These are phyloP conservation scores for Exophiala spinifera DNA, from an alignment of 2,329 filamentous ascomycete genomes.

Conservation along the genomic window DNA sequence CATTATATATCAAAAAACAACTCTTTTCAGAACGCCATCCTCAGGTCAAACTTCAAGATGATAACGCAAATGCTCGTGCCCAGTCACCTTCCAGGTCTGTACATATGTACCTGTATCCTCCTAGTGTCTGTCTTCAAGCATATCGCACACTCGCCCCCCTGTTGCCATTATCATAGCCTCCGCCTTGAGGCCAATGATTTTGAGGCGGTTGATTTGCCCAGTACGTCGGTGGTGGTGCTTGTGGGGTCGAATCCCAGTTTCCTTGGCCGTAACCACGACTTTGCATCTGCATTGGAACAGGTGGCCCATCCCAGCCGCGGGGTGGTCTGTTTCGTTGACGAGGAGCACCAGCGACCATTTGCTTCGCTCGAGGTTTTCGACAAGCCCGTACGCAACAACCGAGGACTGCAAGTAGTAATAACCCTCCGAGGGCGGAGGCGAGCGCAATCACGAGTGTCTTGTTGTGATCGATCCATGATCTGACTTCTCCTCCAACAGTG, in stretches of 20 bases:
- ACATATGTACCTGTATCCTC: background rate
- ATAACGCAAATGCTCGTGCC: too few species aligned
- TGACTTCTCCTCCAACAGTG: slow-evolving; percentile 66
- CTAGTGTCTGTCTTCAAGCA: slow-evolving; percentile 2
- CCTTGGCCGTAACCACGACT: slow-evolving; percentile 26
- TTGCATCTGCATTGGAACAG: slow-evolving; percentile 25
- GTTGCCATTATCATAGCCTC: background rate
- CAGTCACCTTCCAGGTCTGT: background rate
- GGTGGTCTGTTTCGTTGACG: background rate
- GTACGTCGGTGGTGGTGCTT: background rate
- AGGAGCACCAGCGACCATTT: background rate
- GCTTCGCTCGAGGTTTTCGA: slow-evolving; percentile 35
- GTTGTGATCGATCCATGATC: slow-evolving; percentile 72
- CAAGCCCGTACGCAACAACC: slow-evolving; percentile 63
- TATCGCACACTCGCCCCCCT: slow-evolving; percentile 23
- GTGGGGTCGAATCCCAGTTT: slow-evolving; percentile 6
- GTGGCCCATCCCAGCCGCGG: slow-evolving; percentile 26
- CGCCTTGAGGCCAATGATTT: slow-evolving; percentile 19
- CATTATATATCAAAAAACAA: too few species aligned
- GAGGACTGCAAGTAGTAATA: slow-evolving; percentile 67
- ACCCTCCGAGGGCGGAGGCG: slow-evolving; percentile 64
- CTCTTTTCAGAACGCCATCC: too few species aligned
- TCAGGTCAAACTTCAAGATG: too few species aligned
- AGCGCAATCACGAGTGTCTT: slow-evolving; percentile 81
- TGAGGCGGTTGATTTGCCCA: slow-evolving; percentile 4